phyloP scores from a whole-genome alignment of 352 stramenopile genomes.

The Aphanomyces stellatus region DNA sequence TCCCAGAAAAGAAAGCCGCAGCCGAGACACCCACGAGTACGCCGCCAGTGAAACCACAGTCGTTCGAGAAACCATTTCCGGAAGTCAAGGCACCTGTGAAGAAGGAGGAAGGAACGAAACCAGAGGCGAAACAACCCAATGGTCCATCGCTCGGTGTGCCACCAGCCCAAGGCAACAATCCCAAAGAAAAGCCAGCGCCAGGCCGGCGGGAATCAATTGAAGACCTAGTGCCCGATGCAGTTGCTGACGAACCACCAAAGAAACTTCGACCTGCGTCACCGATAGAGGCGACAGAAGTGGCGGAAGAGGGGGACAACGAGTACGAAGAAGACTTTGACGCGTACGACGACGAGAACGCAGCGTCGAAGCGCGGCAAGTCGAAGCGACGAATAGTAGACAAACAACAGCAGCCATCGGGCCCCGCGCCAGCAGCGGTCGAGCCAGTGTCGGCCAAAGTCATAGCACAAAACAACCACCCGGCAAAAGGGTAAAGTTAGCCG shows the following conservation, averaged over 20 bases:
- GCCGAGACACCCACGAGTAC: too few relatives aligned
- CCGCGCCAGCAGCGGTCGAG: background rate
- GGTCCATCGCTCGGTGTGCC: too few relatives aligned
- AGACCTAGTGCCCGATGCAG: constrained; percentile 18
- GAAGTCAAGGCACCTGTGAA: too few relatives aligned
- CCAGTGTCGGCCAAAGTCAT: background rate
- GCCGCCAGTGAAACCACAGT: too few relatives aligned
- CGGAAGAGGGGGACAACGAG: constrained; percentile 26
- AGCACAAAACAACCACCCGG: background rate
- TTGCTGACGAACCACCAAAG: background rate
- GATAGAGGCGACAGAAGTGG: background rate
- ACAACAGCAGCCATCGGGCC: background rate
- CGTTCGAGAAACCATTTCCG: too few relatives aligned
- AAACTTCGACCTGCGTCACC: constrained; percentile 7
- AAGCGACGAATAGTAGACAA: constrained; percentile 29
- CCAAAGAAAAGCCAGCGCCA: too few relatives aligned
- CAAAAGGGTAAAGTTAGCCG: background rate
- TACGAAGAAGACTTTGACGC: constrained; percentile 49
- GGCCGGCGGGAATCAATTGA: constrained; percentile 24
- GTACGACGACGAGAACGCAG: constrained; percentile 22
- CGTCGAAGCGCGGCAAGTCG: constrained; percentile 16
- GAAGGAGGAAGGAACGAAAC: too few relatives aligned
- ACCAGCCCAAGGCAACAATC: too few relatives aligned
- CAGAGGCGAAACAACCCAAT: too few relatives aligned
- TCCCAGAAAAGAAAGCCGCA: too few relatives aligned